Percentiles rank a stretch among this genome's conserved stretches.
Evolutionary conservation across 2,329 filamentous ascomycete species (phyloP).

Genomic region (Nemania sp.): DNA sequence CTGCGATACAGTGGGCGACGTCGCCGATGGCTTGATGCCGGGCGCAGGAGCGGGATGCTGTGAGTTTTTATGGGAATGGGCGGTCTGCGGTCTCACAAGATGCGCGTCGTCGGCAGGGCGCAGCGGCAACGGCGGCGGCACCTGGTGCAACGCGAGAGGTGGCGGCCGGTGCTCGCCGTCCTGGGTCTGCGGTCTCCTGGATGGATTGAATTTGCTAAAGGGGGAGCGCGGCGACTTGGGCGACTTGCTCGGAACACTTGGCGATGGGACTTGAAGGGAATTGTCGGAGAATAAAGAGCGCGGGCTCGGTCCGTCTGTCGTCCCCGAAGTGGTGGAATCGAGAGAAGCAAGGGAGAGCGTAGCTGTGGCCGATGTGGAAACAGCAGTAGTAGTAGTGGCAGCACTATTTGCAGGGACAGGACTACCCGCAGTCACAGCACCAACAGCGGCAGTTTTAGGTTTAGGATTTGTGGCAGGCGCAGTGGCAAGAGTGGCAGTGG

Average conservation of each 20-base stretch:
- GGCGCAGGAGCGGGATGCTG: slow-evolving; percentile 28
- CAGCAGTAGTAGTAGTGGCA: slow-evolving; percentile 8
- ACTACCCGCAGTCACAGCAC: too few relatives aligned
- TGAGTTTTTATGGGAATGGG: slow-evolving; percentile 26
- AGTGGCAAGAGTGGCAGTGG: too few relatives aligned
- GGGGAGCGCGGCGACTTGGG: slow-evolving; percentile 40
- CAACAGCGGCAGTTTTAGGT: too few relatives aligned
- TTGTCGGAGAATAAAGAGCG: slow-evolving; percentile 31
- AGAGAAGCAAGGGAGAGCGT: slow-evolving; percentile 28
- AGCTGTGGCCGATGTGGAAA: slow-evolving; percentile 21
- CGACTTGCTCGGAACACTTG: slow-evolving; percentile 35
- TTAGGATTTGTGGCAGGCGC: too few relatives aligned
- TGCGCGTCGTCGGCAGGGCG: slow-evolving; percentile 35
- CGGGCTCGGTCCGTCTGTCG: slow-evolving; percentile 31
- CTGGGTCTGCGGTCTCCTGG: slow-evolving; percentile 32
- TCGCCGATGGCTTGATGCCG: slow-evolving; percentile 28
- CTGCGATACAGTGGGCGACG: slow-evolving; percentile 25
- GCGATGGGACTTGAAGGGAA: slow-evolving; percentile 35
- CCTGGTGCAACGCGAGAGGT: slow-evolving; percentile 15
- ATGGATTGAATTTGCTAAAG: slow-evolving; percentile 38
- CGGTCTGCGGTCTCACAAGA: slow-evolving; percentile 27
- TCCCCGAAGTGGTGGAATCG: slow-evolving; percentile 29
- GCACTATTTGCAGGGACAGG: too few relatives aligned
- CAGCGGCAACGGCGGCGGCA: slow-evolving; percentile 24
- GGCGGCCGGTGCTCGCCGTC: slow-evolving; percentile 22